Evolutionary conservation across 192 early-diverging fungal species (phyloP), one percentile per base, ranked within the genome.

Genomic region (Coemansia reversa): DNA sequence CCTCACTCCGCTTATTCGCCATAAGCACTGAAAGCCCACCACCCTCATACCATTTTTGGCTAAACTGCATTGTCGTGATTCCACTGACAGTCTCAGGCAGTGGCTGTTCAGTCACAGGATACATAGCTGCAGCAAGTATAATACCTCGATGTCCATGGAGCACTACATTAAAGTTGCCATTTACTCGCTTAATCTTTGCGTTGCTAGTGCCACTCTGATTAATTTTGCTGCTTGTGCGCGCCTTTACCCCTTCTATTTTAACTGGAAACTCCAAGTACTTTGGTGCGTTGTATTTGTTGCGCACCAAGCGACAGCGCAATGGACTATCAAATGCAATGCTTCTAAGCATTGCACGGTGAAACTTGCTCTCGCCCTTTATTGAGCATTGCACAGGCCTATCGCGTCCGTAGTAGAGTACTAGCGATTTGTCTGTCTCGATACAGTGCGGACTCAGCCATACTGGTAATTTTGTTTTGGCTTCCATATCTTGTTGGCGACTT

Each of bases 1-100:
- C 74, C 48, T 82, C 70, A 35, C 67, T 49, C 7, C 74, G 59
- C 60, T 66, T 58, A 45, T 69, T 82, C 9, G 79, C 70, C 79
- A 82, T 82, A 30, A 76, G 57, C 42, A 66, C 58, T 7, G 70
- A 47, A 16, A 74, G 28, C 0, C 67, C 69, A 5, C 49, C 42
- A 11, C 79, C 79, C 32, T 72, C 74, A 45, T 82, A 82, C 79
- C 79, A 82, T 16, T 56, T 59, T 49, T 55, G 56, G 64, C 48
- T 65, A 62, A 82, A 72, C 67, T 69, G 70, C 62, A 82, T 62
- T 4, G 79, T 82, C 8, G 67, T 66, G 11, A 82, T 67, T 7
- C 79, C 79, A 18, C 39, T 51, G 7, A 76, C 79, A 7, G 61
- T 63, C 47, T 67, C 65, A 19, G 79, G 79, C 63, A 82, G 61